A percentile compares a stretch with the other conserved stretches of the same genome.
Conservation (phyloP, 306 rosid genomes). For the Vigna unguiculata region DNA sequence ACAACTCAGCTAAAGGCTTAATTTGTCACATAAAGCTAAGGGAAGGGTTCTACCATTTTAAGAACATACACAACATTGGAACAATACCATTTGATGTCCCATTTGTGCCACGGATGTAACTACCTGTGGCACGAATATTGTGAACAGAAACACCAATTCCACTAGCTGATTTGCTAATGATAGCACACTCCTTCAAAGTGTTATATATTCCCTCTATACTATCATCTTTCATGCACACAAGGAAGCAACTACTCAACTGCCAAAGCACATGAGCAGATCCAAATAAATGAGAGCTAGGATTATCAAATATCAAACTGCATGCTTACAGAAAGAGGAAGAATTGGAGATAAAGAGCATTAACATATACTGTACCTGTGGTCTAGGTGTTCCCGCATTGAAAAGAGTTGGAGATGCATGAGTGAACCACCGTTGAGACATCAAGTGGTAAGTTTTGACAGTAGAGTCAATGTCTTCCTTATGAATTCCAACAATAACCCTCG, state of each 20-base stretch:
- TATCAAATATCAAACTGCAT: background rate
- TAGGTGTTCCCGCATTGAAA: slow-evolving; percentile 96
- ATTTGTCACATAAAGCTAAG: no score
- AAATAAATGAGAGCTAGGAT: no score
- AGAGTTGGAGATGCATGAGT: slow-evolving; percentile 98
- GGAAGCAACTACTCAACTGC: no score
- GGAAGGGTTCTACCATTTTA: no score
- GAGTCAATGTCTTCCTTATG: slow-evolving; percentile 91
- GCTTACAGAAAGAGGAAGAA: background rate
- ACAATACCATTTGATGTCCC: slow-evolving; percentile 94
- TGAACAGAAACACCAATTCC: no score
- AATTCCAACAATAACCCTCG: slow-evolving; percentile 98
- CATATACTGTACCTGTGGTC: slow-evolving; percentile 71
- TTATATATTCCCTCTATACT: no score
- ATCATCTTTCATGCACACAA: no score
- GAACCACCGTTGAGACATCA: slow-evolving; percentile 98
- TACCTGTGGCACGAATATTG: slow-evolving; percentile 77
- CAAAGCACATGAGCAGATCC: no score
- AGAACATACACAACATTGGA: slow-evolving; percentile 86
- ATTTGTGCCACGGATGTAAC: slow-evolving; percentile 97
- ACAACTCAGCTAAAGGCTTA: no score
- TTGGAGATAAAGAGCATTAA: background rate
- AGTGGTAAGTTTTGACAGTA: slow-evolving; percentile 82
- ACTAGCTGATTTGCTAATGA: no score
- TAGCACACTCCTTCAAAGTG: no score